Percentiles rank a stretch among this genome's conserved stretches.
Evolutionary conservation across 495 filamentous ascomycete genomes (phyloP).

Genomic region (Penicillium roqueforti): DNA sequence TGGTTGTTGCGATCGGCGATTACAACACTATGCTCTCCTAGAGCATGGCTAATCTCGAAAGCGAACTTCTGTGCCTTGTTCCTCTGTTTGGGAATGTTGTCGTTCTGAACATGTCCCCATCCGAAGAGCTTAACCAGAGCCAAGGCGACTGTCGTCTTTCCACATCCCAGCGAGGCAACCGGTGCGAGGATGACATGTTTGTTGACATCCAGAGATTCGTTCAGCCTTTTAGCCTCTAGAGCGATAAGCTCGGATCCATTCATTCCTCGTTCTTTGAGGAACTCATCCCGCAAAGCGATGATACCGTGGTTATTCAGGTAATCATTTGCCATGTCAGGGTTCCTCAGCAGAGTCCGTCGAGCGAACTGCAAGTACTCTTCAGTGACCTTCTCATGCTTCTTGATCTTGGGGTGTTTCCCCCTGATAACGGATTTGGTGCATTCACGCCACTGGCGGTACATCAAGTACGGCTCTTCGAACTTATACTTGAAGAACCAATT

Average conservation of each 20-base stretch:
- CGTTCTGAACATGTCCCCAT: slow-evolving; percentile 96
- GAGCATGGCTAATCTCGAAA: slow-evolving; percentile 54
- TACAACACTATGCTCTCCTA: slow-evolving; percentile 63
- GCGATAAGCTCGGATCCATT: slow-evolving; percentile 83
- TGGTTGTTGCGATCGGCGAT: slow-evolving; percentile 96
- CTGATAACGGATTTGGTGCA: slow-evolving; percentile 86
- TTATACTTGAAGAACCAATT: slow-evolving; percentile 99
- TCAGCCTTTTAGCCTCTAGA: slow-evolving; percentile 46
- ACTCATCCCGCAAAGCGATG: slow-evolving; percentile 82
- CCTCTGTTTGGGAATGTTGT: slow-evolving; percentile 79
- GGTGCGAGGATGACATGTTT: slow-evolving; percentile 74
- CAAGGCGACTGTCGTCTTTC: slow-evolving; percentile 89
- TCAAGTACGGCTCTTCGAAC: slow-evolving; percentile 96
- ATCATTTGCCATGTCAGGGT: slow-evolving; percentile 56
- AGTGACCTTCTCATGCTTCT: slow-evolving; percentile 86
- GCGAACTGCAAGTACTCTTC: slow-evolving; percentile 86
- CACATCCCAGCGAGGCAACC: slow-evolving; percentile 89
- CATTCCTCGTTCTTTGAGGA: slow-evolving; percentile 71
- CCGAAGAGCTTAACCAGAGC: slow-evolving; percentile 78
- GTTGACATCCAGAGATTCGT: slow-evolving; percentile 38
- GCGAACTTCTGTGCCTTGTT: slow-evolving; percentile 70
- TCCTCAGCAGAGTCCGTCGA: slow-evolving; percentile 60
- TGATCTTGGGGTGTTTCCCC: slow-evolving; percentile 68
- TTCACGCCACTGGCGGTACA: slow-evolving; percentile 98
- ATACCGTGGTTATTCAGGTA: slow-evolving; percentile 95